phyloP scores from a whole-genome alignment of 2,329 filamentous ascomycete species.

The Fusarium pininemorale region DNA sequence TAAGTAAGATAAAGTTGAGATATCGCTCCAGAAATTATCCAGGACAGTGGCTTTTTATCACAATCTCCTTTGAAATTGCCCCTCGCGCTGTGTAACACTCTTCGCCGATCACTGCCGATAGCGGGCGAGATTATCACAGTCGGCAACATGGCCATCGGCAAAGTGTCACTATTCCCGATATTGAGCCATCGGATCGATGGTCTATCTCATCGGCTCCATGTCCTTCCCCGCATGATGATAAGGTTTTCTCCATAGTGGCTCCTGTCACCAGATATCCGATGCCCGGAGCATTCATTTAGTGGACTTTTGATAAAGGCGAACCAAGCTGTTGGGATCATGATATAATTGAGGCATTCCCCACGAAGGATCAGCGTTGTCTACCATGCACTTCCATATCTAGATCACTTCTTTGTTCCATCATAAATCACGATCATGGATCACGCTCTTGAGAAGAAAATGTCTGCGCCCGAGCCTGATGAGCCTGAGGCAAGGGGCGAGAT shows the following conservation, averaged over 20 bases:
- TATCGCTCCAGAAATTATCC: neutral
- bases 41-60: slow-evolving; percentile 2
- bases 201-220: neutral
- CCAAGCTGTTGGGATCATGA: neutral
- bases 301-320: neutral
- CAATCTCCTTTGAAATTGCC: neutral
- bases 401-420: neutral
- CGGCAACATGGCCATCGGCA: neutral
- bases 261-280: neutral
- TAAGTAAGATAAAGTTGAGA: neutral
- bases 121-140: neutral
- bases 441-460: neutral
- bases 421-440: neutral
- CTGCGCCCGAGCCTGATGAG: neutral
- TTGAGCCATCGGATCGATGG: slow-evolving; percentile 3
- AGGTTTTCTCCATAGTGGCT: neutral
- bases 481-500: neutral
- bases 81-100: neutral
- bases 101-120: neutral
- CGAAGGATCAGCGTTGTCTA: neutral
- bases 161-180: neutral
- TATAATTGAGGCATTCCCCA: neutral
- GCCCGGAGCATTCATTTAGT: neutral
- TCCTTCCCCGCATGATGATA: neutral
- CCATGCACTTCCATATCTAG: neutral